A percentile compares a stretch with the other conserved stretches of the same genome.
phyloP scores from a whole-genome alignment of 2,329 filamentous ascomycete genomes.

The Fusarium goolgardi region DNA sequence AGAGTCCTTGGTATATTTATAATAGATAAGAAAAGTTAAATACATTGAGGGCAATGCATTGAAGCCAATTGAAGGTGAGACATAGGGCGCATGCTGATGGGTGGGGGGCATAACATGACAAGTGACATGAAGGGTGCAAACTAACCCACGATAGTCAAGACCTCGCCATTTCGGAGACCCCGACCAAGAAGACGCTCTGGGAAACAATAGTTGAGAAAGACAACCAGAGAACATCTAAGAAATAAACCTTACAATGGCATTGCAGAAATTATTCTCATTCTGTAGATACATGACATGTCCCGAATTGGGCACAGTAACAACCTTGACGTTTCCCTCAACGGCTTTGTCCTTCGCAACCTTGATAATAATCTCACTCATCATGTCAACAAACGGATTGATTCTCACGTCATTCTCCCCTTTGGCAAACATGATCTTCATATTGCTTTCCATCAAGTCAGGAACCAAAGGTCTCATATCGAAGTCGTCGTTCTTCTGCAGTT shows the following conservation, averaged over 20 bases:
- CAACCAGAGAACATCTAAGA: too few relatives aligned
- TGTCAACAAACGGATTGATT: constrained; percentile 3
- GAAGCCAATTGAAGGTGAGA: background rate
- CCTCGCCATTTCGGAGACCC: too few relatives aligned
- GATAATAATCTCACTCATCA: background rate
- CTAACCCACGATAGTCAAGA: background rate
- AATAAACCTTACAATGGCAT: background rate
- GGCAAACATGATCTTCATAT: background rate
- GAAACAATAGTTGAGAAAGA: too few relatives aligned
- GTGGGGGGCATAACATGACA: background rate
- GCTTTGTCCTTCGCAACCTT: background rate
- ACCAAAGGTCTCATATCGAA: constrained; percentile 15
- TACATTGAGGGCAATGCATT: background rate
- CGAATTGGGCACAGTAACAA: background rate
- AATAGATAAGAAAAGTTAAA: background rate
- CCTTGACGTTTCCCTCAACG: background rate
- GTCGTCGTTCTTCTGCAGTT: background rate
- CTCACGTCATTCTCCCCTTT: background rate
- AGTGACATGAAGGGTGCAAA: constrained; percentile 17
- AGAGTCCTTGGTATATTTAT: too few relatives aligned
- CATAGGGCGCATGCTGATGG: background rate
- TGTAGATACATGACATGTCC: constrained; percentile 18
- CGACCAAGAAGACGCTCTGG: too few relatives aligned
- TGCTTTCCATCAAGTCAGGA: background rate
- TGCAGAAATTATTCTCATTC: constrained; percentile 11